Conservation (phyloP, 1,139 yeast genomes). For the Suhomyces bokatorum region DNA sequence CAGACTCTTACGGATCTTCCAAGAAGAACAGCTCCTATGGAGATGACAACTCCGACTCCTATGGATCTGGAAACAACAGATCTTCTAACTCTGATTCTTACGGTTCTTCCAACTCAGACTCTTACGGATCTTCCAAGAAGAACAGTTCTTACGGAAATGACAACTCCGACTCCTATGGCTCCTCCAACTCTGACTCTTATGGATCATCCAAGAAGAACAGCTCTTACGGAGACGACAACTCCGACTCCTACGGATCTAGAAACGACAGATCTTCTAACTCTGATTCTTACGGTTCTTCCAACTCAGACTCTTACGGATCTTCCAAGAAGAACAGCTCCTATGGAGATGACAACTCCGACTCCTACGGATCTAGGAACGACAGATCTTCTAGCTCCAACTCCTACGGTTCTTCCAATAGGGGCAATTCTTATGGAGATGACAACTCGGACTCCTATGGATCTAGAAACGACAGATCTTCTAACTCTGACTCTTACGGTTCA, state of each 20-base stretch:
- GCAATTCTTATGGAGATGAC: slow-evolving; percentile 17
- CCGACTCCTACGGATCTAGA: slow-evolving; percentile 15
- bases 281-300: slow-evolving; percentile 14
- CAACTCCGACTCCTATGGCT: background rate
- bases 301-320: slow-evolving; percentile 14
- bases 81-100: slow-evolving; percentile 10
- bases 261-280: slow-evolving; percentile 10
- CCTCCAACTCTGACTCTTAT: too few species aligned
- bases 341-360: too few species aligned
- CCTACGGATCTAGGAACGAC: slow-evolving; percentile 12
- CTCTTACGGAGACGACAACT: slow-evolving; percentile 17
- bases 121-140: background rate
- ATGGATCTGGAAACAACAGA: slow-evolving; percentile 8
- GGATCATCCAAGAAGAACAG: slow-evolving; percentile 9
- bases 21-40: too few species aligned
- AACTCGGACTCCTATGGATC: slow-evolving; percentile 15
- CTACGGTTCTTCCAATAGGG: slow-evolving; percentile 17
- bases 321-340: too few species aligned
- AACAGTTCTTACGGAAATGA: slow-evolving; percentile 7
- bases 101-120: slow-evolving; percentile 10
- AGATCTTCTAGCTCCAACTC: background rate
- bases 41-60: too few species aligned
- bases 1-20: slow-evolving; percentile 1
- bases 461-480: slow-evolving; percentile 11
- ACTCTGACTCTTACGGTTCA: slow-evolving; percentile 14